Evolutionary conservation across 805 yeast species (phyloP).

Genomic region (Metschnikowia picachoensis): DNA sequence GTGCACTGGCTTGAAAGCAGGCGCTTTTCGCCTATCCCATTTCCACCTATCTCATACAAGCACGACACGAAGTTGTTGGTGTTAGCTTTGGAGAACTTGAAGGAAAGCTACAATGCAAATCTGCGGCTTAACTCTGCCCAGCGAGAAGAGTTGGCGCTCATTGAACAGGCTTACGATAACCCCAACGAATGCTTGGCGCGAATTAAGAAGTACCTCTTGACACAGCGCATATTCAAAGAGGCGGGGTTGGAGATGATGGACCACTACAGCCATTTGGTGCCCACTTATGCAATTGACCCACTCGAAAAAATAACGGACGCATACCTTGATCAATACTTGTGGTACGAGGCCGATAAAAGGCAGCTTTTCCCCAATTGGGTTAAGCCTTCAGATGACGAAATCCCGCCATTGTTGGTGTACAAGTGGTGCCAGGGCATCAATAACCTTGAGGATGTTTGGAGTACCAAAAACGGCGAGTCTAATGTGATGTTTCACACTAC

Average conservation of each 20-base stretch:
- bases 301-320: conserved; percentile 95
- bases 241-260: conserved; percentile 88
- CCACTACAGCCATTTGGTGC: conserved; percentile 74
- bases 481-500: conserved; percentile 82
- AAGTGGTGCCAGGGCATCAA: conserved; percentile 94
- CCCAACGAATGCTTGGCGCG: conserved; percentile 91
- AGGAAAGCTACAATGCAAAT: conserved; percentile 64
- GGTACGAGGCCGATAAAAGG: conserved; percentile 92
- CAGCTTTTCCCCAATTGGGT: conserved; percentile 93
- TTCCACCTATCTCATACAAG: conserved; percentile 88
- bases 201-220: conserved; percentile 73
- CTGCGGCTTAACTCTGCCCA: conserved; percentile 79
- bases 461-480: conserved; percentile 64
- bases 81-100: conserved; percentile 82
- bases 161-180: conserved; percentile 94
- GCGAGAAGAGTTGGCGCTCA: conserved; percentile 86
- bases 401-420: conserved; percentile 86
- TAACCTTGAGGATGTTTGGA: conserved; percentile 77
- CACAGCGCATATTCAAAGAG: conserved; percentile 91
- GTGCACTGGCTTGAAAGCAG: conserved; percentile 88
- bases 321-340: conserved; percentile 87
- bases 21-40: conserved; percentile 81
- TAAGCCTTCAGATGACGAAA: conserved; percentile 90
- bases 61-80: conserved; percentile 90
- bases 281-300: conserved; percentile 87